Evolutionary conservation across 345 rosid genomes (phyloP), one percentile per base, ranked within the genome.

Genomic region (Tarenaya hassleriana): DNA sequence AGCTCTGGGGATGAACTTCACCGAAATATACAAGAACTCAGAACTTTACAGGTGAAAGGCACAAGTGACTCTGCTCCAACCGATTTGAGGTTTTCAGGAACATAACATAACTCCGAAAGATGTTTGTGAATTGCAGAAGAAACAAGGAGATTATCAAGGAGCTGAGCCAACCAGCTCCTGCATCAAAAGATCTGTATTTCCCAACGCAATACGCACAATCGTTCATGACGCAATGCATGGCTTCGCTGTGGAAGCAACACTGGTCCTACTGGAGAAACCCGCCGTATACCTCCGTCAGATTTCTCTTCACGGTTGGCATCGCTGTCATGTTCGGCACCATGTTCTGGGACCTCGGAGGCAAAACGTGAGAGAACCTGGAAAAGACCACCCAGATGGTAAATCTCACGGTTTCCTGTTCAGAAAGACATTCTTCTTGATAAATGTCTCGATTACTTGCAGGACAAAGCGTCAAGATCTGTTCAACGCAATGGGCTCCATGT

Each of bases 181-280:
- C 78, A 38, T 63, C 76, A 41, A 69, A 75, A 53, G 90, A 82
- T 37, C 67, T 85, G 12, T 58, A 79, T 40, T 85, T 85, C 57
- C 54, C 76, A 0, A 68, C 76, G 21, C 67, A 67, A 47, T 79
- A 75, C 68, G 73, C 88, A 0, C 81, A 73, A 38, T 48, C 91
- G 3, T 83, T 76, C 63, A 40, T 68, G 55, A 69, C 69, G 17
- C 95, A 82, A 46, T 76, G 66, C 19, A 52, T 38, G 48, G 90
- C 90, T 61, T 86, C 90, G 58, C 69, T 82, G n/a, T 86, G 91
- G 91, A 86, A 80, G 58, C 91, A 82, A 53, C 71, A 69, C 24
- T 72, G 64, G 72, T 85, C 94, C 13, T 85, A 82, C 55, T 85
- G 95, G 95, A 74, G 90, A n/a, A 83, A 86, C 65, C 75, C 91